Percentiles rank a stretch among this genome's conserved stretches.
These are phyloP conservation scores for Hypoxylon cercidicola DNA, from an alignment of 495 filamentous ascomycete species.

Conservation along the genomic window DNA sequence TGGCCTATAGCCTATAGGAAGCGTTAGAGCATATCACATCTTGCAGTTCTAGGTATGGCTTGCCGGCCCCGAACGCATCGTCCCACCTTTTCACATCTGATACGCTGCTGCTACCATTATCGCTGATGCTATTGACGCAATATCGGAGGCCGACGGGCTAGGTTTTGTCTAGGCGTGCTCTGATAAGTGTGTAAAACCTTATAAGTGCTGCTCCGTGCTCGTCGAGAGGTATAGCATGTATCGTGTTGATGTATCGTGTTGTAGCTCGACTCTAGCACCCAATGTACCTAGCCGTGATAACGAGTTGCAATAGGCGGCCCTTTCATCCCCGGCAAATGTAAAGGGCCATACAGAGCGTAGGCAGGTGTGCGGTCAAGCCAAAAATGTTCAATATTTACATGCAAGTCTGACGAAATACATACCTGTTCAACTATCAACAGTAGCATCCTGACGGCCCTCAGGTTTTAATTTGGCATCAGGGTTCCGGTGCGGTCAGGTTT, in stretches of 20 bases:
- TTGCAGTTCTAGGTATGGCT: slow-evolving; percentile 7
- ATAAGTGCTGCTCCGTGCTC: slow-evolving; percentile 11
- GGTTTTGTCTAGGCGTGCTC: slow-evolving; percentile 24
- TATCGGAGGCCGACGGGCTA: slow-evolving; percentile 22
- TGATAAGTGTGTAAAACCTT: slow-evolving; percentile 14
- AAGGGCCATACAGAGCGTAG: slow-evolving; percentile 22
- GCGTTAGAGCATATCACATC: slow-evolving; percentile 3
- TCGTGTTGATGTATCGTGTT: slow-evolving; percentile 34
- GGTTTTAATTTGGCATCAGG: slow-evolving; percentile 34
- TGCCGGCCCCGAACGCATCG: slow-evolving; percentile 27
- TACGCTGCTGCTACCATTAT: slow-evolving; percentile 14
- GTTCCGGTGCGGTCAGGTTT: slow-evolving; percentile 38
- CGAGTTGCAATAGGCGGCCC: background rate
- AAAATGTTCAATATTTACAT: slow-evolving; percentile 29
- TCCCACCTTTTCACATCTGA: slow-evolving; percentile 28
- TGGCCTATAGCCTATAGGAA: background rate
- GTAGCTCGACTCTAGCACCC: slow-evolving; percentile 29
- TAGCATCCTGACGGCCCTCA: slow-evolving; percentile 30
- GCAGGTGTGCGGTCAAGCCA: slow-evolving; percentile 23
- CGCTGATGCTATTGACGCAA: slow-evolving; percentile 19
- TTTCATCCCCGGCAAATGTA: slow-evolving; percentile 35
- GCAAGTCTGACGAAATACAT: slow-evolving; percentile 40
- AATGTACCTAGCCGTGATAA: slow-evolving; percentile 19
- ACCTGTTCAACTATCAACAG: slow-evolving; percentile 38
- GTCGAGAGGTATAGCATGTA: slow-evolving; percentile 19